Evolutionary conservation across 306 rosid species (phyloP), one percentile per base, ranked within the genome.

Genomic region (Prunus dulcis): DNA sequence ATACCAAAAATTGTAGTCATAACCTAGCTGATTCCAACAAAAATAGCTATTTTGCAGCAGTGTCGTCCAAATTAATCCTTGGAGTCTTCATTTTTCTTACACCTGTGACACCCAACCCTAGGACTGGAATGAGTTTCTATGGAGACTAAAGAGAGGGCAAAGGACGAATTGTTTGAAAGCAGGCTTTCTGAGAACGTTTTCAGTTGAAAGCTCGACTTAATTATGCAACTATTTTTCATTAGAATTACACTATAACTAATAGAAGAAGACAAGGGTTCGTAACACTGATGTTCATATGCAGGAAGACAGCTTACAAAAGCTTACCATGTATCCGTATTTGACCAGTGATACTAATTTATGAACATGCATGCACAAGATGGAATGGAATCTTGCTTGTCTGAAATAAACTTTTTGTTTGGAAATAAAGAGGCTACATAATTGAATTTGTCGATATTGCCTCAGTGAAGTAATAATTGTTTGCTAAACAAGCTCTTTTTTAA

Each of bases 401-500:
- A 38, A 55, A 56, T 56, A 38, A 34, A 52, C 27, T 6, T 12
- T 20, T 22, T 38, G 43, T 6, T 38, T 38, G 43, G 9, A 38
- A 38, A 38, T 38, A 38, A 34, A 34, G 55, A 22, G 22, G 41
- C 19, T 14, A 69, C 22, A 14, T 55, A 14, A 20, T 22, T 55
- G 15, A 13, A 55, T 3, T 17, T 66, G 10, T 53, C 20, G 23
- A 66, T 73, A 5, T 30, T 11, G 56, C 49, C 32, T 34, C 12
- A 50, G 17, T 45, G 9, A n/a, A 25, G 23, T 45, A 56, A 56
- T 77, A 15, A 14, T 76, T 80, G 46, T 53, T 79, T 63, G 80
- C 75, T 85, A 87, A 64, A 84, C 53, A 20, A 41, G 74, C 65
- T 74, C 55, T 71, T 78, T 63, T 70, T 80, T 73, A 58, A 38